phyloP scores from a whole-genome alignment of 208 protist genomes.

The Leishmania guyanensis region DNA sequence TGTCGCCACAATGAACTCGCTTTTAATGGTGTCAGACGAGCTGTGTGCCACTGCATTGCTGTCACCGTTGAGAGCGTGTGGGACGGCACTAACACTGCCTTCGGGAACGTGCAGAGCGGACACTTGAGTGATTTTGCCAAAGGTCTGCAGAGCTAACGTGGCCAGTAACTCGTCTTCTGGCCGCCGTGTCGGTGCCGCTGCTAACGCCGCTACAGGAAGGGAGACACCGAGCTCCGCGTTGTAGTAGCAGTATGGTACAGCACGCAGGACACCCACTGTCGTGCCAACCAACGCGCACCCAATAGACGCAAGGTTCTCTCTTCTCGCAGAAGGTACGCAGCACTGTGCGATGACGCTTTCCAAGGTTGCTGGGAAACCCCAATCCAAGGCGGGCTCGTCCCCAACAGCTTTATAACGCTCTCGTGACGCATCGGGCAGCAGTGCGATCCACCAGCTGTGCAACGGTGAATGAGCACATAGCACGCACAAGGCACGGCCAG shows the following conservation, averaged over 20 bases:
- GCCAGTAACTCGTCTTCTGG: neutral
- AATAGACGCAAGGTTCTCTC: neutral
- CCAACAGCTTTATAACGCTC: neutral
- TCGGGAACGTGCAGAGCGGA: neutral
- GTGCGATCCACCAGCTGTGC: constrained; percentile 7
- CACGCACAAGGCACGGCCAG: constrained; percentile 14
- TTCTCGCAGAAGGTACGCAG: neutral
- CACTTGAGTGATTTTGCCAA: constrained; percentile 30
- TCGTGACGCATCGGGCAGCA: neutral
- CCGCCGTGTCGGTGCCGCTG: neutral
- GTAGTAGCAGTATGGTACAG: constrained; percentile 14
- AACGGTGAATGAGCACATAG: neutral
- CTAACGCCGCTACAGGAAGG: neutral
- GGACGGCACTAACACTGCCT: neutral
- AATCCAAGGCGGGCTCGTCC: neutral
- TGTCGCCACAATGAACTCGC: constrained; percentile 23
- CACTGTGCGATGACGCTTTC: constrained; percentile 5
- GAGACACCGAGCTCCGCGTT: neutral
- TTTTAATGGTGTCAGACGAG: neutral
- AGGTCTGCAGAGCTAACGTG: neutral
- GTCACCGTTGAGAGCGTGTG: neutral
- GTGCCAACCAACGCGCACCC: constrained; percentile 19
- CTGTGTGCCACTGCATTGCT: neutral
- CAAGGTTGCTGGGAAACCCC: constrained; percentile 1
- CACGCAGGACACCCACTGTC: constrained; percentile 17